Evolutionary conservation across 2,329 filamentous ascomycete species (phyloP), one percentile per base, ranked within the genome.

Genomic region (Colletotrichum euphorbiae): DNA sequence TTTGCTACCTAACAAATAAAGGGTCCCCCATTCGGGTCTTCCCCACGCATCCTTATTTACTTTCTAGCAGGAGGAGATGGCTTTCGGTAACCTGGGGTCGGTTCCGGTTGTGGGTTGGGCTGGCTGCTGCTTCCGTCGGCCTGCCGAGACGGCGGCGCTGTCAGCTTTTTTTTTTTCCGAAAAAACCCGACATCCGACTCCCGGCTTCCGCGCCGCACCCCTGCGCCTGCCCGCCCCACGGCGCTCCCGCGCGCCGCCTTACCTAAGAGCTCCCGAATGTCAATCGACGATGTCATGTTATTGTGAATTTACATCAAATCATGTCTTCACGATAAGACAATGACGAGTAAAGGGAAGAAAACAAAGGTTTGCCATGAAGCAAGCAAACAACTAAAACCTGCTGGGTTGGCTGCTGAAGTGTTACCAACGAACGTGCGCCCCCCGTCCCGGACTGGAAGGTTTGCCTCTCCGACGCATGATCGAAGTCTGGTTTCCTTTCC

Each of bases 171-270:
- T 12, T n/a, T 21, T 7, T 45, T 42, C 15, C 51, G 15, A 12
- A 42, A 38, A 54, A 24, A 38, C 9, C 52, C 65, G 60, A 64
- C 54, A 59, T 59, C 65, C 54, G 60, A 46, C 11, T 50, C 38
- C 61, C 54, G 52, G 54, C 33, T 68, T 68, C 65, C 60, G 59
- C 28, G 64, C 36, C 59, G 31, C 38, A 21, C 13, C 40, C 48
- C 8, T 36, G 15, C 28, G 4, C 40, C 15, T 38, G 15, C 17
- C 17, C n/a, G 46, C 36, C 48, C n/a, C 13, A 31, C 43, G 45
- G 43, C 43, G 43, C 28, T 46, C 42, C 52, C 45, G 31, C 28
- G 24, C 28, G 6, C 28, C 28, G 28, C 28, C 7, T 28, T 7
- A 7, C 28, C 28, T 6, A 8, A 28, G 7, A 28, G 28, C 28